These are phyloP conservation scores for Raphanus raphanistrum DNA, from an alignment of 345 rosid species.

Conservation along the genomic window DNA sequence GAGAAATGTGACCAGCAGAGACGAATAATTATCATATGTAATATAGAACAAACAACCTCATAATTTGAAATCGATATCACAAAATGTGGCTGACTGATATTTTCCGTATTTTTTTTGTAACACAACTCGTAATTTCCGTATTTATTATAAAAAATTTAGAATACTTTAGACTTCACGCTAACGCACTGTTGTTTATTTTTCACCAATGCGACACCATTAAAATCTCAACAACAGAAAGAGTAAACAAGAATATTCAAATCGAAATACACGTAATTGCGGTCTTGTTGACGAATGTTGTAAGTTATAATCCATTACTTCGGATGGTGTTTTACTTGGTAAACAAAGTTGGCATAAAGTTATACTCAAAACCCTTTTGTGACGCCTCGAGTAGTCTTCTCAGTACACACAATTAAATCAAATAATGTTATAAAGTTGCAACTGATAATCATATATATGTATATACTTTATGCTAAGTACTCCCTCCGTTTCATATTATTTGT, in stretches of 20 bases:
- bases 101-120: neutral
- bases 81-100: slow-evolving; percentile 4
- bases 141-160: too few species aligned
- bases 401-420: neutral
- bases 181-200: neutral
- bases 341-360: slow-evolving; percentile 3
- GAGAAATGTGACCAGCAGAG: slow-evolving; percentile 15
- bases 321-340: slow-evolving; percentile 32
- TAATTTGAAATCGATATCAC: slow-evolving; percentile 18
- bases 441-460: too few species aligned
- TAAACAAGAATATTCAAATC: slow-evolving; percentile 18
- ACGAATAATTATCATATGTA: slow-evolving; percentile 5
- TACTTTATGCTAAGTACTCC: too few species aligned
- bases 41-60: neutral
- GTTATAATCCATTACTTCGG: slow-evolving; percentile 18
- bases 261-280: slow-evolving; percentile 27
- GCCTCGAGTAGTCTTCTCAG: neutral
- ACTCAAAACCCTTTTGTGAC: slow-evolving; percentile 5
- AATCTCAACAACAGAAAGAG: slow-evolving; percentile 3
- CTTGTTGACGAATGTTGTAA: slow-evolving; percentile 29
- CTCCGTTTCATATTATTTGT: too few species aligned
- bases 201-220: slow-evolving; percentile 19
- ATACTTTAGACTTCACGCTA: too few species aligned
- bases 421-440: neutral
- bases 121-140: too few species aligned